Base-by-base conservation (phyloP, 2,329 filamentous ascomycete species). In the Fusarium pininemorale region DNA sequence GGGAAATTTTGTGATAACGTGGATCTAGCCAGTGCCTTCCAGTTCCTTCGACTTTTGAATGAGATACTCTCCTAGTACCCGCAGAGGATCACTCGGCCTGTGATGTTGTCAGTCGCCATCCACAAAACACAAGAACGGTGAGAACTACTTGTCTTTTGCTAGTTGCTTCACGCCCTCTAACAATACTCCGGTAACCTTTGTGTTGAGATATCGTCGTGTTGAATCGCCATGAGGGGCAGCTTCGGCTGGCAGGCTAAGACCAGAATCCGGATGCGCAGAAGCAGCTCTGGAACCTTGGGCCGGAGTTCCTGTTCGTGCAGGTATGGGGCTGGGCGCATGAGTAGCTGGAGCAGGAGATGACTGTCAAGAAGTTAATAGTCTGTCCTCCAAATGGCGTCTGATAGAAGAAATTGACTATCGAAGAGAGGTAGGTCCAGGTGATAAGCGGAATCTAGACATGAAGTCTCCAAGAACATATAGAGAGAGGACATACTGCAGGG, bases 81-180 rank as follows among this genome's bases (percentile, higher is more conserved):
- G 88, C 22, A 95, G 82, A 26, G 93, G 93, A 75, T 94, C 91
- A 39, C 87, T 85, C 5, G 93, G 93, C 74, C 93, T 86, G 59
- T 5, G 42, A 10, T 39, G 37, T 32, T 56, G 48, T 79, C 58
- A 79, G 69, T 47, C n/a, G 16, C 10, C 35, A 28, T 51, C 47
- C 12, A 10, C 22, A 26, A 41, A 26, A n/a, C 38, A 20, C 9
- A 42, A 14, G 24, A 14, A 16, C 44, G 22, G 20, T 15, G 57
- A 90, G 64, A 87, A 91, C 79, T 82, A 94, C 92, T 92, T 89
- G 47, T 94, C 91, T 75, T 89, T 90, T 9, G 91, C 91, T 69
- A 95, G 80, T 62, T 87, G 82, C 83, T 94, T 94, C 91, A 95
- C 93, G 30, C 92, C 93, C 77, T 94, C 92, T 44, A 94, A 83